Base-by-base conservation (phyloP, 2,329 filamentous ascomycete genomes). In the Colletotrichum echinochloae region DNA sequence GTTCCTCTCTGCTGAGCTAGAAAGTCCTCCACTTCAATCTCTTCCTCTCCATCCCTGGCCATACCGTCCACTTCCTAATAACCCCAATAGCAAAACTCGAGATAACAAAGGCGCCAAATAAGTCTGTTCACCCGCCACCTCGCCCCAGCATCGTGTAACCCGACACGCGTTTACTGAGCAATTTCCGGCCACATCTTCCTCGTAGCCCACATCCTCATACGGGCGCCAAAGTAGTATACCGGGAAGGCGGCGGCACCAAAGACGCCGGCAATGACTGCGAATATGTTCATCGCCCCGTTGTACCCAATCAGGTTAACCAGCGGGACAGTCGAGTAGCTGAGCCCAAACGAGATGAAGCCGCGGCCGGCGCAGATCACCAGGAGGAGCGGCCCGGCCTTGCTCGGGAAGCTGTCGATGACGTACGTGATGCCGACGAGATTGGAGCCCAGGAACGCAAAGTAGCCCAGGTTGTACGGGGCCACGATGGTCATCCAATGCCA, bases 351-450 rank as follows among this genome's bases (percentile, higher is more conserved):
- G 48, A 77, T 73, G 48, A 77, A 72, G 0, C 76, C 76, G 4
- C 76, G 73, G 0, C 74, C 73, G 5, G 74, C 75, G 37, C 75
- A 76, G 52, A 77, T 73, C 5, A 76, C 59, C 7, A 77, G 60
- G 23, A 77, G 71, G 3, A 75, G 46, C 0, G 76, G 74, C 0
- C 76, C 77, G 7, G 78, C 77, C 11, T 76, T 75, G 46, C 75
- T 75, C 4, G 80, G 74, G 68, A 77, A 77, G 41, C 73, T 74
- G 60, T 78, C 76, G 18, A 77, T 60, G 26, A 72, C 71, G 62
- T 77, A 78, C 9, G 77, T 78, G 33, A 78, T 77, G 48, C 74
- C 76, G 18, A 76, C 65, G 2, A 74, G 66, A 54, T 76, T 78
- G 18, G 74, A 75, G 3, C 74, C 75, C 0, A 78, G 37, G 68